Percentiles rank a stretch among this genome's conserved stretches.
Conservation (phyloP, 176 grass and related monocot species). For the Oryza rufipogon region DNA sequence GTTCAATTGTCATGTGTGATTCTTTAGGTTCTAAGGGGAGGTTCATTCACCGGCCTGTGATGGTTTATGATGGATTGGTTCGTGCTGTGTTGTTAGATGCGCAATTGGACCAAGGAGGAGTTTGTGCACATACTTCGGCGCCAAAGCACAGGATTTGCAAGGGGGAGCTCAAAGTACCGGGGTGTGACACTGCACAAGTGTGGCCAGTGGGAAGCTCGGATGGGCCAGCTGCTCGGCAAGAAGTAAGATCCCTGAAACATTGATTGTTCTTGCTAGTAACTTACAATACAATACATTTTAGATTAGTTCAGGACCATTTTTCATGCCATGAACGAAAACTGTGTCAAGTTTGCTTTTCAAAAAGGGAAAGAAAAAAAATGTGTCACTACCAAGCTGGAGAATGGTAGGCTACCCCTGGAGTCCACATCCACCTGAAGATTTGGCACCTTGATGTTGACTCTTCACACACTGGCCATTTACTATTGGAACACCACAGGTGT, state of each 20-base stretch:
- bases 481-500: neutral
- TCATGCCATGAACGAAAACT: neutral
- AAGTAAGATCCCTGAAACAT: slow-evolving; percentile 55
- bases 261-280: slow-evolving; percentile 17
- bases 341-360: neutral
- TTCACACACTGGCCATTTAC: neutral
- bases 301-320: neutral
- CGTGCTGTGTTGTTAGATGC: slow-evolving; percentile 53
- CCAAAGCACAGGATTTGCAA: slow-evolving; percentile 80
- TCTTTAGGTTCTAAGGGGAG: neutral
- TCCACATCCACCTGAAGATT: neutral
- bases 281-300: neutral
- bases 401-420: neutral
- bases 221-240: slow-evolving; percentile 91
- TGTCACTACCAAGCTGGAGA: neutral
- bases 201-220: slow-evolving; percentile 81
- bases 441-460: neutral
- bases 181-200: slow-evolving; percentile 91
- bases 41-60: neutral
- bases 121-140: slow-evolving; percentile 91
- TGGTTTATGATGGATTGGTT: slow-evolving; percentile 1
- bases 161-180: slow-evolving; percentile 82
- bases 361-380: neutral
- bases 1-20: neutral
- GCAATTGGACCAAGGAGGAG: slow-evolving; percentile 77